phyloP scores from a whole-genome alignment of 352 stramenopile genomes.

The Achlya hypogyna region DNA sequence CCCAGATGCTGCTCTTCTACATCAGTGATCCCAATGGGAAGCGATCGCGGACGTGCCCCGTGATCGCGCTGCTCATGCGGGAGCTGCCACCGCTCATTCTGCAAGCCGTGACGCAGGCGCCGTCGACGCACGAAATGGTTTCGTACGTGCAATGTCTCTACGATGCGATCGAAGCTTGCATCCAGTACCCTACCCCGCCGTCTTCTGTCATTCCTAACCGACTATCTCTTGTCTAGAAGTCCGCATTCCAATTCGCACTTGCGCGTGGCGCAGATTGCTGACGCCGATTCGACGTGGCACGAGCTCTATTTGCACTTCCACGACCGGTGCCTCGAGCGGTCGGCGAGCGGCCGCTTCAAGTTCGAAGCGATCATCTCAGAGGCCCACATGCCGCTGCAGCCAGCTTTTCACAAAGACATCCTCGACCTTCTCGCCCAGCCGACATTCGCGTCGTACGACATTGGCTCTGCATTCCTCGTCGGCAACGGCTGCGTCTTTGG shows the following conservation, averaged over 20 bases:
- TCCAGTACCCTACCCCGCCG: constrained; percentile 3
- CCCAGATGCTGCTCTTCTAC: constrained; percentile 77
- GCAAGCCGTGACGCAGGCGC: not conserved
- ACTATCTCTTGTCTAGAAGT: not conserved
- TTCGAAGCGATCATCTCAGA: constrained; percentile 2
- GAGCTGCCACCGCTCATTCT: constrained; percentile 49
- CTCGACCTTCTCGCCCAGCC: constrained; percentile 82
- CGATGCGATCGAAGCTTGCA: constrained; percentile 9
- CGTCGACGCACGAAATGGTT: not conserved
- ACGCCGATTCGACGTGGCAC: not conserved
- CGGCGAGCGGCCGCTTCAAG: constrained; percentile 3
- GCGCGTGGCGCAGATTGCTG: constrained; percentile 9
- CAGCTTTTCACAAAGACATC: constrained; percentile 79
- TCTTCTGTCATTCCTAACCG: not conserved
- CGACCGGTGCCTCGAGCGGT: not conserved
- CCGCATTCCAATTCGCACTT: constrained; percentile 16
- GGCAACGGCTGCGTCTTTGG: constrained; percentile 78
- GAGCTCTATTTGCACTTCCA: not conserved
- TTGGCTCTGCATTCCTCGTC: constrained; percentile 77
- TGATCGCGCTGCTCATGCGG: constrained; percentile 58
- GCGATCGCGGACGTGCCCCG: constrained; percentile 64
- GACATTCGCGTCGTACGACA: constrained; percentile 74
- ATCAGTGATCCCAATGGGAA: constrained; percentile 84
- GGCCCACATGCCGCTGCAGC: constrained; percentile 31
- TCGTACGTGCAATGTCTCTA: constrained; percentile 5